Base-by-base conservation (phyloP, 805 yeast species). In the Henningerozyma blattae region DNA sequence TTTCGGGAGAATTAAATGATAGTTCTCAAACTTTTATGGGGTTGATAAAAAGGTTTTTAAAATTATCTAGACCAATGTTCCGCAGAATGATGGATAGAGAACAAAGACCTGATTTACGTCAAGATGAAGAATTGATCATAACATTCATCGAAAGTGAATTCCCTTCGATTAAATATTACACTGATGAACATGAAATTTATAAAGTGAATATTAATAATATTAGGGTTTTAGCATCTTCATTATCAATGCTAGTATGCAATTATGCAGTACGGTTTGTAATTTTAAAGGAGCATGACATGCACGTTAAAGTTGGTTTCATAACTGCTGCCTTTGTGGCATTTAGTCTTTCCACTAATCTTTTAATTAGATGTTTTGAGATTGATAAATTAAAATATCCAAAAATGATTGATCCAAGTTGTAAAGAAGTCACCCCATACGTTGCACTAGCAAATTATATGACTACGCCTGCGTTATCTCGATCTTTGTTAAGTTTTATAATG, bases 321-420 rank as follows among this genome's bases (percentile, higher is more conserved):
- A 43, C 40, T 22, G 27, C 40, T 3, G 31, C 40, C 1, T 28
- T 47, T 14, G 33, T 48, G 12, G 34, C 48, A 12, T 39, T 47
- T 25, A 25, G 47, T 5, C 10, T 46, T 13, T 30, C 35, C 18
- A 39, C 37, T 13, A 43, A 43, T 26, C 19, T 44, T 3, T 34
- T 39, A 0, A 25, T 25, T 5, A 26, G 34, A 13, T 37, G 45
- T 15, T 42, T 31, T 27, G 34, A 35, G 22, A 18, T 42, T 12
- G 59, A 54, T 30, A 35, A 40, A 30, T 22, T 35, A 30, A 25
- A 36, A 10, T 45, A 37, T 30, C 45, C 54, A 6, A 39, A 45
- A 8, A 26, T 39, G 7, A n/a, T 44, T 2, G 22, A 32, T 7
- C 29, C 28, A 3, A 34, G 31, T 8, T 20, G 28, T 13, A 29